Percentiles rank a stretch among this genome's conserved stretches.
These are phyloP conservation scores for Calendula officinalis DNA, from an alignment of 129 eudicot species.

Conservation along the genomic window DNA sequence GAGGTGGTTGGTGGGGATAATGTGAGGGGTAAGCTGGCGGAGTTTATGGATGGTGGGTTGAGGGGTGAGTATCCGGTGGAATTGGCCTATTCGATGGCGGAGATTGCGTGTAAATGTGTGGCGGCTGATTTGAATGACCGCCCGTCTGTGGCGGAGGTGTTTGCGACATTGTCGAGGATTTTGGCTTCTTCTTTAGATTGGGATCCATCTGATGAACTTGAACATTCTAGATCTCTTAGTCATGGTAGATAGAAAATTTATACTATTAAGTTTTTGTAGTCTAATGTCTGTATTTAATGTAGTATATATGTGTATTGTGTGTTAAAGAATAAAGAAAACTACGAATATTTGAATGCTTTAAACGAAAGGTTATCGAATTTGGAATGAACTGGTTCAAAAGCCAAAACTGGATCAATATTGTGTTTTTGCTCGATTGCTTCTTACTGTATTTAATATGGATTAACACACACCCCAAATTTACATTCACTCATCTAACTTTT, in stretches of 20 bases:
- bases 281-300: background rate
- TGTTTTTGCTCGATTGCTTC: no score
- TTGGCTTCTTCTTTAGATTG: conserved; percentile 64
- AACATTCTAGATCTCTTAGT: conserved; percentile 48
- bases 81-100: conserved; percentile 67
- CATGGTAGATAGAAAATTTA: conserved; percentile 35
- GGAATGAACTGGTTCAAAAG: background rate
- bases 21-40: conserved; percentile 59
- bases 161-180: conserved; percentile 52
- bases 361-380: background rate
- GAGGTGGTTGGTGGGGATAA: conserved; percentile 55
- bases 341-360: background rate
- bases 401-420: no score
- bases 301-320: conserved; percentile 1
- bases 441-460: no score
- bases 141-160: conserved; percentile 53
- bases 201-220: conserved; percentile 81
- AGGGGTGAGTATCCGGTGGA: conserved; percentile 69
- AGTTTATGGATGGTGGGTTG: conserved; percentile 57
- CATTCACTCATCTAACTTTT: no score
- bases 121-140: conserved; percentile 58
- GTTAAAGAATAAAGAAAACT: conserved; percentile 5
- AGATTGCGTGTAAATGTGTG: conserved; percentile 65
- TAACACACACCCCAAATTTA: no score
- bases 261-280: conserved; percentile 9